phyloP scores from a whole-genome alignment of 78 protist species.

The Isochrysis galbana region DNA sequence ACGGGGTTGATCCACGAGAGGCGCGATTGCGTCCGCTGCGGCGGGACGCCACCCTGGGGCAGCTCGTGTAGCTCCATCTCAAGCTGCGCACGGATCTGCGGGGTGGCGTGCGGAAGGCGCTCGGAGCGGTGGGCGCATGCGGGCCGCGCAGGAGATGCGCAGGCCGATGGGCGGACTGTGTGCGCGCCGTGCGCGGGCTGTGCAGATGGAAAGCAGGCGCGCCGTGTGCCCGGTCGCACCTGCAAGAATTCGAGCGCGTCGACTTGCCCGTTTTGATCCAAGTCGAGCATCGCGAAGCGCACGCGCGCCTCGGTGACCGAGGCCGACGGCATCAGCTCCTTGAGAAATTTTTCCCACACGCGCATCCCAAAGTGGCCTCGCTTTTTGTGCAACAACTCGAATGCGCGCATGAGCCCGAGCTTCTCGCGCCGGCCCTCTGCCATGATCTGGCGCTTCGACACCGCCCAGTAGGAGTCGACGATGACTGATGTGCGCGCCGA shows the following conservation, averaged over 20 bases:
- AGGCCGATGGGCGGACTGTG: too few species aligned
- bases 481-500: too few species aligned
- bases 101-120: too few species aligned
- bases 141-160: too few species aligned
- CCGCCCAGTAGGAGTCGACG: not conserved
- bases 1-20: too few species aligned
- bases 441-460: not conserved
- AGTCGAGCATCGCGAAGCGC: not conserved
- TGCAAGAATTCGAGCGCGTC: not conserved
- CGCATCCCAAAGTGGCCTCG: not conserved
- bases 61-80: not conserved
- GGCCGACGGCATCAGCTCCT: not conserved
- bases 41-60: too few species aligned
- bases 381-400: not conserved
- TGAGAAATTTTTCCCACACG: not conserved
- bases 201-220: too few species aligned
- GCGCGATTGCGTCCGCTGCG: too few species aligned
- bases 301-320: conserved; percentile 7
- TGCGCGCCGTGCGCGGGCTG: too few species aligned
- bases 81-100: not conserved
- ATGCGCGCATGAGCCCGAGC: not conserved
- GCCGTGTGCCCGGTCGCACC: too few species aligned
- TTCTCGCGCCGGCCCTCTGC: not conserved
- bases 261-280: not conserved
- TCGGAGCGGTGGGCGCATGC: too few species aligned